Percentiles rank a stretch among this genome's conserved stretches.
Evolutionary conservation across 352 stramenopile species (phyloP).

Genomic region (Globisporangium camurandrum): DNA sequence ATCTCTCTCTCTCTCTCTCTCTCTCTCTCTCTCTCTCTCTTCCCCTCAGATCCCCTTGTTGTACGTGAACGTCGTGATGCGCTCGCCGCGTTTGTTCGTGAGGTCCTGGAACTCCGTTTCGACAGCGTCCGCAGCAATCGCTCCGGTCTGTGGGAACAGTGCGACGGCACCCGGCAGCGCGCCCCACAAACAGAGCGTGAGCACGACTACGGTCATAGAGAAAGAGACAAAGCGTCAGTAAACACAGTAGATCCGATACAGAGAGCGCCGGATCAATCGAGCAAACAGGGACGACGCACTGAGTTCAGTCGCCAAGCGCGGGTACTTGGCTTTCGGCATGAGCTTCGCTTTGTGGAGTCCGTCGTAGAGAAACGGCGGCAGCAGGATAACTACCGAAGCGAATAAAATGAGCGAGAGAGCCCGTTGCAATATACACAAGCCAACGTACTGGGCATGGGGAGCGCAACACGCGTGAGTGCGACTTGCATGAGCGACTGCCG

Average conservation of each 20-base stretch:
- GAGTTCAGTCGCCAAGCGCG: slow-evolving; percentile 69
- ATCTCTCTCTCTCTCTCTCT: no score
- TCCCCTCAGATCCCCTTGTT: slow-evolving; percentile 80
- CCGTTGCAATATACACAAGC: neutral
- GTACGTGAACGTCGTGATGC: slow-evolving; percentile 28
- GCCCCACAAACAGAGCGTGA: slow-evolving; percentile 75
- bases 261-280: no score
- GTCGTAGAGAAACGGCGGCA: slow-evolving; percentile 78
- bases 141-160: slow-evolving; percentile 75
- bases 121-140: slow-evolving; percentile 45
- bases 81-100: slow-evolving; percentile 42
- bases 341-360: slow-evolving; percentile 65
- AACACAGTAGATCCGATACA: no score
- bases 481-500: slow-evolving; percentile 76
- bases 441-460: slow-evolving; percentile 72
- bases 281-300: no score
- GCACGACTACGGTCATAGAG: slow-evolving; percentile 15
- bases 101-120: slow-evolving; percentile 75
- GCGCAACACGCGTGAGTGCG: slow-evolving; percentile 64
- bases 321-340: slow-evolving; percentile 64
- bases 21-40: no score
- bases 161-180: slow-evolving; percentile 71
- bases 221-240: neutral
- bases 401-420: slow-evolving; percentile 1
- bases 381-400: slow-evolving; percentile 48